phyloP scores from a whole-genome alignment of 2,329 filamentous ascomycete species.

The Fusarium brachygibbosum region DNA sequence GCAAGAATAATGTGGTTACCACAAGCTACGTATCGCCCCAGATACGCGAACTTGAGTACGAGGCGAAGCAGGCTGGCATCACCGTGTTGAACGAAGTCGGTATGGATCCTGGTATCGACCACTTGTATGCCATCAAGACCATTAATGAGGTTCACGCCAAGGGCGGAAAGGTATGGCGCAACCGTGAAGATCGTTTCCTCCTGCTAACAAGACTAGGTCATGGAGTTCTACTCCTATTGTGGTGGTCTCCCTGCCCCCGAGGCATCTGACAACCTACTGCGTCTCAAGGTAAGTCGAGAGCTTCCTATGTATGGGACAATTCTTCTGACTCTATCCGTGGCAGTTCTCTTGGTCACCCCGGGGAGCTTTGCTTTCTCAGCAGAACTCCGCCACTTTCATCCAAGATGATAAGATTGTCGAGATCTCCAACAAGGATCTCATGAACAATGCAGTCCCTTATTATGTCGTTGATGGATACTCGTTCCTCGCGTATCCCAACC shows the following conservation, averaged over 20 bases:
- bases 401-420: background rate
- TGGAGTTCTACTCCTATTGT: conserved; percentile 1
- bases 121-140: background rate
- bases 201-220: background rate
- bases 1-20: background rate
- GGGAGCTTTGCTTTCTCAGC: background rate
- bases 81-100: background rate
- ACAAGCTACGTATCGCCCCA: background rate
- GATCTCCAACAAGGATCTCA: background rate
- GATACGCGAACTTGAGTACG: background rate
- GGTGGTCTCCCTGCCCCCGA: background rate
- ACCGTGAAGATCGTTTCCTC: fast-evolving
- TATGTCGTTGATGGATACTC: background rate
- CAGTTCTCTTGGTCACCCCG: background rate
- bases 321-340: background rate
- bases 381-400: background rate
- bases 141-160: background rate
- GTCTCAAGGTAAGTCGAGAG: background rate
- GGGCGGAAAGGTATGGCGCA: background rate
- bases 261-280: background rate
- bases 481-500: background rate
- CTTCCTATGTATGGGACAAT: too few relatives aligned
- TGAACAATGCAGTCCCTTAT: background rate
- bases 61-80: background rate
- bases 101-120: background rate